These are phyloP conservation scores for Phylloporus rhodoxanthus DNA, from an alignment of 768 basidiomycete genomes.

Conservation along the genomic window DNA sequence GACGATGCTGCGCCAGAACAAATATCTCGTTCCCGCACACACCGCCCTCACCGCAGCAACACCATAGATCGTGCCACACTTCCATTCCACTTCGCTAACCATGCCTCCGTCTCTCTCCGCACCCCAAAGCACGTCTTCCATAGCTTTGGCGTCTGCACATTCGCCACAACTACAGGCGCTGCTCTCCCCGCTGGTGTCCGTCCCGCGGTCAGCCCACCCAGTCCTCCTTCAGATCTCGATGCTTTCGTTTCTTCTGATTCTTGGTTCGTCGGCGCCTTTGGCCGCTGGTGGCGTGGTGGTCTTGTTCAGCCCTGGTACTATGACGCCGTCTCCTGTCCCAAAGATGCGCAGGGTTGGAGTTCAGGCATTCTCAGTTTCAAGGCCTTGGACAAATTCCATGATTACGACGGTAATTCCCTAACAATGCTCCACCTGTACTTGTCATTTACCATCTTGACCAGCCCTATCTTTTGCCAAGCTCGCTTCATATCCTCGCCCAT, in stretches of 20 bases:
- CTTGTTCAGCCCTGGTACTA: slow-evolving; percentile 77
- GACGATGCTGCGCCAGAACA: slow-evolving; percentile 45
- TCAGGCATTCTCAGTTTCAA: slow-evolving; percentile 76
- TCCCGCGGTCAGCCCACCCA: slow-evolving; percentile 32
- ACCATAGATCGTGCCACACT: slow-evolving; percentile 26
- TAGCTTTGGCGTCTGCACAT: slow-evolving; percentile 79
- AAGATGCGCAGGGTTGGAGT: slow-evolving; percentile 68
- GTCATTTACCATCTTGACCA: slow-evolving; percentile 18
- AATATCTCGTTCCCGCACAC: slow-evolving; percentile 25
- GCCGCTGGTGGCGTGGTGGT: slow-evolving; percentile 86
- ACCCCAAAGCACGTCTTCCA: slow-evolving; percentile 88
- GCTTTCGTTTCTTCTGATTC: slow-evolving; percentile 60
- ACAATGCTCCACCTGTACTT: neutral
- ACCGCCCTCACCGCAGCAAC: slow-evolving; percentile 17
- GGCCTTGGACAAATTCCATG: slow-evolving; percentile 62
- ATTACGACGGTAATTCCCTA: slow-evolving; percentile 52
- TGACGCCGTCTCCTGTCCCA: slow-evolving; percentile 55
- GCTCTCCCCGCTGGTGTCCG: slow-evolving; percentile 51
- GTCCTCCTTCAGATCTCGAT: slow-evolving; percentile 33
- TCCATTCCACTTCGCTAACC: slow-evolving; percentile 81
- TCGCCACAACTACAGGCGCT: slow-evolving; percentile 47
- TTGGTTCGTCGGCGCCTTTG: slow-evolving; percentile 90
- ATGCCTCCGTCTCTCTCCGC: slow-evolving; percentile 85
- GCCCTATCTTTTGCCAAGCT: slow-evolving; percentile 50
- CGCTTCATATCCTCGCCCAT: slow-evolving; percentile 38